phyloP scores from a whole-genome alignment of 192 early-diverging fungal genomes.

The Oehlia diaphana region DNA sequence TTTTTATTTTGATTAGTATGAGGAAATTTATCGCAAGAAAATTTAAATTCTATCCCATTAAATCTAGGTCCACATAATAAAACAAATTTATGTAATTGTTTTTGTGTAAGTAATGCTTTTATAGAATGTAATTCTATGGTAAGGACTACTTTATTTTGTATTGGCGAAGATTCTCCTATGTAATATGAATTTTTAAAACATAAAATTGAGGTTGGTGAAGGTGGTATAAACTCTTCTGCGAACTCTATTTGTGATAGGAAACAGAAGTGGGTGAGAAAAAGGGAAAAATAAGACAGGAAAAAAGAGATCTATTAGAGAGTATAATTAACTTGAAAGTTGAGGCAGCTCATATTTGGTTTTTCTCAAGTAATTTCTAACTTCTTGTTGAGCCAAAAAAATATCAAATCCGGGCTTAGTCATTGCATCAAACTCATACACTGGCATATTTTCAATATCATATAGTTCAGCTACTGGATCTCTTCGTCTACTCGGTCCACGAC shows the following conservation, averaged over 20 bases:
- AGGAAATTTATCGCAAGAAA: conserved; percentile 57
- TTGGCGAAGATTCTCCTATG: conserved; percentile 51
- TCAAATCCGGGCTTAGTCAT: conserved; percentile 57
- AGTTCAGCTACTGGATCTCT: background rate
- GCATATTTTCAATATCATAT: conserved; percentile 48
- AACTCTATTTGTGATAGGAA: conserved; percentile 38
- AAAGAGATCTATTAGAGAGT: background rate
- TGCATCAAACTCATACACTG: conserved; percentile 55
- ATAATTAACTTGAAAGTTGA: conserved; percentile 52
- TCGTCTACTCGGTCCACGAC: background rate
- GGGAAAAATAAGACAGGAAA: background rate
- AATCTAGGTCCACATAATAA: conserved; percentile 61
- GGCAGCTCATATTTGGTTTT: conserved; percentile 60
- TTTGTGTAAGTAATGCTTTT: conserved; percentile 37
- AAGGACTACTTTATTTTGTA: conserved; percentile 54
- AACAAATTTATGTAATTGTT: conserved; percentile 60
- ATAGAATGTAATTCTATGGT: conserved; percentile 50
- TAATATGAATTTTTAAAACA: conserved; percentile 52
- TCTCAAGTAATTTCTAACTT: conserved; percentile 58
- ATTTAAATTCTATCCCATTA: conserved; percentile 55
- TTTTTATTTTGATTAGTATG: conserved; percentile 58
- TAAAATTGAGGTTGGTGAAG: conserved; percentile 46
- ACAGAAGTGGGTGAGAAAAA: background rate
- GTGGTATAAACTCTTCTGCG: conserved; percentile 55
- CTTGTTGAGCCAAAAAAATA: conserved; percentile 46